Evolutionary conservation across 352 stramenopile species (phyloP).

Genomic region (Pythium plurisporium): DNA sequence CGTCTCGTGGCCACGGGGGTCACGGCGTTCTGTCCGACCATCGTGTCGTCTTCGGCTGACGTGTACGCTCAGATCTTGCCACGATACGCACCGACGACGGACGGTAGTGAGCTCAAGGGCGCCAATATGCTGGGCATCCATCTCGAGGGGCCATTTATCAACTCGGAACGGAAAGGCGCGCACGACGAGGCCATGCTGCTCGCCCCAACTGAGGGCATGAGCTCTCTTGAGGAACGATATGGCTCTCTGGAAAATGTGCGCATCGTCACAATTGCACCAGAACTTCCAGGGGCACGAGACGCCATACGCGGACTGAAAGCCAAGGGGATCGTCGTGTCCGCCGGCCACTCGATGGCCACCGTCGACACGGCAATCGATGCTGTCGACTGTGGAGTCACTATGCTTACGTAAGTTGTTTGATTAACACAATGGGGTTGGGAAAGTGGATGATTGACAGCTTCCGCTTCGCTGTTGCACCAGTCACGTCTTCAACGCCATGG

Average conservation of each 20-base stretch:
- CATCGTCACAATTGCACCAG: slow-evolving; percentile 86
- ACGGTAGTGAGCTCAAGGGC: slow-evolving; percentile 25
- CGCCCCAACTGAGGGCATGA: slow-evolving; percentile 32
- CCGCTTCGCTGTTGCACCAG: slow-evolving; percentile 10
- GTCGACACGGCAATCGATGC: slow-evolving; percentile 66
- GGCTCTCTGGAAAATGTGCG: slow-evolving; percentile 51
- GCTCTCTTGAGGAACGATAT: slow-evolving; percentile 50
- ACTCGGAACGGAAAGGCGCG: slow-evolving; percentile 63
- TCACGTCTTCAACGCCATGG: slow-evolving; percentile 92
- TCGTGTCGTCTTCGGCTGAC: slow-evolving; percentile 68
- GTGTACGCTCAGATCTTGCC: slow-evolving; percentile 58
- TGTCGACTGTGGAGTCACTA: slow-evolving; percentile 56
- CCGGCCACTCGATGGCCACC: slow-evolving; percentile 72
- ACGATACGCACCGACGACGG: slow-evolving; percentile 39
- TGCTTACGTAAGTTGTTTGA: slow-evolving; percentile 61
- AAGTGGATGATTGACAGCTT: not conserved
- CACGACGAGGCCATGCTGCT: slow-evolving; percentile 65
- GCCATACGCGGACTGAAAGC: slow-evolving; percentile 39
- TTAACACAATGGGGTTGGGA: not conserved
- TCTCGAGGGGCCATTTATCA: slow-evolving; percentile 90
- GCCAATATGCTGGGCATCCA: slow-evolving; percentile 84
- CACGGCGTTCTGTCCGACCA: slow-evolving; percentile 86
- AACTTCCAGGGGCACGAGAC: slow-evolving; percentile 65
- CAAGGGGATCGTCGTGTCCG: slow-evolving; percentile 54
- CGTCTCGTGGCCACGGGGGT: slow-evolving; percentile 63